phyloP scores from a whole-genome alignment of 2,329 filamentous ascomycete species.

The Apiospora marii region DNA sequence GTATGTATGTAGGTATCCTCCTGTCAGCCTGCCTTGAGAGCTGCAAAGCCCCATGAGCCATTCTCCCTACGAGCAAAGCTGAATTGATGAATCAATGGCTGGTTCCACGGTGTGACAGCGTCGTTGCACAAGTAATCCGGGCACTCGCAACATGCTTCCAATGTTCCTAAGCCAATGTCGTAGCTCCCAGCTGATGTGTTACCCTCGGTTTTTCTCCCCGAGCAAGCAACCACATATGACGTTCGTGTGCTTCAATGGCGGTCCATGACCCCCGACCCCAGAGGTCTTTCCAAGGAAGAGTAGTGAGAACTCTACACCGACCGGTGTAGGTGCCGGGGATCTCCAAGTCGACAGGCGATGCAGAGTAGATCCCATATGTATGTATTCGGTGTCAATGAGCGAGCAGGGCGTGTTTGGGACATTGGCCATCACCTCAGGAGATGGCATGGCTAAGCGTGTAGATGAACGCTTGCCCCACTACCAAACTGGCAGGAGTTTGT shows the following conservation, averaged over 20 bases:
- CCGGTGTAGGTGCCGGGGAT: not conserved
- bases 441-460: not conserved
- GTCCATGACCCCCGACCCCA: not conserved
- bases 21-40: not conserved
- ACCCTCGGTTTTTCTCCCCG: not conserved
- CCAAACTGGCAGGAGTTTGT: not conserved
- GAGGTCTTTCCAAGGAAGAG: not conserved
- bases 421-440: not conserved
- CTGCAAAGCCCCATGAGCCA: not conserved
- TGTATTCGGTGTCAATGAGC: too few species aligned
- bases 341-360: not conserved
- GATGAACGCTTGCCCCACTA: not conserved
- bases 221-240: not conserved
- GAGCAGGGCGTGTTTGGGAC: too few species aligned
- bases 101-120: not conserved
- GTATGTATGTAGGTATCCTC: not conserved
- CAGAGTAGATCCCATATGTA: too few species aligned
- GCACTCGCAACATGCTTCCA: not conserved
- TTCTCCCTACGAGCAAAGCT: not conserved
- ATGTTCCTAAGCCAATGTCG: constrained; percentile 1
- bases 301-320: too few species aligned
- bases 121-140: not conserved
- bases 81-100: not conserved
- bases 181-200: constrained; percentile 7
- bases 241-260: not conserved